These are phyloP conservation scores for Backusella psychrophila DNA, from an alignment of 192 early-diverging fungal genomes.

Conservation along the genomic window DNA sequence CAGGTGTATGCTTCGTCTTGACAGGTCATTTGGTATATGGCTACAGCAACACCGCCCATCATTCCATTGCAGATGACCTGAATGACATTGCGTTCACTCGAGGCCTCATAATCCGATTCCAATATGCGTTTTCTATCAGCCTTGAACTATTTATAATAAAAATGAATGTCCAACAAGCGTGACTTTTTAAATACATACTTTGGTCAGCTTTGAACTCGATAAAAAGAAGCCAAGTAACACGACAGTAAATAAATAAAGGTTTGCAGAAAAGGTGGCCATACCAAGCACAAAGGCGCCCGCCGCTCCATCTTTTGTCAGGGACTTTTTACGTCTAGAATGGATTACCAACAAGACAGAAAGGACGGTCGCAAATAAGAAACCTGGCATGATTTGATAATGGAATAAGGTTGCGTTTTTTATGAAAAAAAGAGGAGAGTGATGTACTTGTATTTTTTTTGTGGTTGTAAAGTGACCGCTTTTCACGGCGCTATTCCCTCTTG, in stretches of 20 bases:
- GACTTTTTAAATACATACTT: conserved; percentile 35
- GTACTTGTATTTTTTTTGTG: too few relatives aligned
- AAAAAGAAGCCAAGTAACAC: conserved; percentile 77
- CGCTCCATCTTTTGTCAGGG: conserved; percentile 68
- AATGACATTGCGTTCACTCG: conserved; percentile 42
- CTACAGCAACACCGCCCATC: conserved; percentile 38
- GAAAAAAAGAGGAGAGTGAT: neutral
- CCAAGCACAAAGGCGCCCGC: conserved; percentile 72
- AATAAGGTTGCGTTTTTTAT: neutral
- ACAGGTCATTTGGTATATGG: conserved; percentile 41
- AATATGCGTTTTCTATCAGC: conserved; percentile 40
- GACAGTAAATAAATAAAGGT: conserved; percentile 59
- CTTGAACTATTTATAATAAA: conserved; percentile 26
- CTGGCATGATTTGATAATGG: conserved; percentile 13
- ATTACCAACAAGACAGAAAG: conserved; percentile 49
- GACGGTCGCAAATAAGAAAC: conserved; percentile 45
- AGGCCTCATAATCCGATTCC: conserved; percentile 44
- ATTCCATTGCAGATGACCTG: conserved; percentile 55
- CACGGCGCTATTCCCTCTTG: too few relatives aligned
- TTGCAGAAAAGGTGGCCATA: conserved; percentile 69
- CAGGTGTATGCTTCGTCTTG: conserved; percentile 29
- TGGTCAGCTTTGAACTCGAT: conserved; percentile 56
- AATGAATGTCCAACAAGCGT: neutral
- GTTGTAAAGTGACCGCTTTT: neutral
- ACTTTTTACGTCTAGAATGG: conserved; percentile 65